Conservation (phyloP, 176 grass and related monocot species). For the Triticum monococcum region DNA sequence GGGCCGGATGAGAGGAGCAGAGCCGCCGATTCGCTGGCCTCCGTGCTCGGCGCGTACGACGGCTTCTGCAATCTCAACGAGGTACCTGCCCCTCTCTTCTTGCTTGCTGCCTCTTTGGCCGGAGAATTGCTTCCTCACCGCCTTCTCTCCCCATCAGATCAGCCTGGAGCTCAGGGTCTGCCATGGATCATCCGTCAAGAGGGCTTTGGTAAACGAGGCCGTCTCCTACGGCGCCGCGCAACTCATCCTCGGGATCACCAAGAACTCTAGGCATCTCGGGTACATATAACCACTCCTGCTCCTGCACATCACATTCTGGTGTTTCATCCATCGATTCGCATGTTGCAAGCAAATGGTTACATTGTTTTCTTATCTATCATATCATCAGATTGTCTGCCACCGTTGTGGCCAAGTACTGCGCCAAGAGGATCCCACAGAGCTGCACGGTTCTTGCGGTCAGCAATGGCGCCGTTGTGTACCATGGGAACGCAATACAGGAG, state of each 20-base stretch:
- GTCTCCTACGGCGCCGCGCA: conserved; percentile 43
- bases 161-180: conserved; percentile 66
- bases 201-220: conserved; percentile 55
- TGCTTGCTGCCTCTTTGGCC: neutral
- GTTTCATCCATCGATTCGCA: neutral
- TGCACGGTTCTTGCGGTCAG: conserved; percentile 70
- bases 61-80: conserved; percentile 80
- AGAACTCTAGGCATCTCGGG: conserved; percentile 36
- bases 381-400: conserved; percentile 34
- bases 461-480: conserved; percentile 65
- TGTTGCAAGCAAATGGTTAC: neutral
- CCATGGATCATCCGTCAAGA: conserved; percentile 51
- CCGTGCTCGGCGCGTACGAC: conserved; percentile 57
- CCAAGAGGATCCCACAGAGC: conserved; percentile 51
- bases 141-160: conserved; percentile 45
- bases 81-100: conserved; percentile 13
- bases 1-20: neutral
- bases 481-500: conserved; percentile 34
- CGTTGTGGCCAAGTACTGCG: conserved; percentile 67
- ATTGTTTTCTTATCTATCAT: neutral
- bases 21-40: conserved; percentile 28
- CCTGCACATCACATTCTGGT: no score
- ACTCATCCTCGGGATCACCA: conserved; percentile 63
- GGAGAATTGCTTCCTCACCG: neutral
- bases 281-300: neutral